Base-by-base conservation (phyloP, 2,329 filamentous ascomycete genomes). In the Penicillium nordicum region DNA sequence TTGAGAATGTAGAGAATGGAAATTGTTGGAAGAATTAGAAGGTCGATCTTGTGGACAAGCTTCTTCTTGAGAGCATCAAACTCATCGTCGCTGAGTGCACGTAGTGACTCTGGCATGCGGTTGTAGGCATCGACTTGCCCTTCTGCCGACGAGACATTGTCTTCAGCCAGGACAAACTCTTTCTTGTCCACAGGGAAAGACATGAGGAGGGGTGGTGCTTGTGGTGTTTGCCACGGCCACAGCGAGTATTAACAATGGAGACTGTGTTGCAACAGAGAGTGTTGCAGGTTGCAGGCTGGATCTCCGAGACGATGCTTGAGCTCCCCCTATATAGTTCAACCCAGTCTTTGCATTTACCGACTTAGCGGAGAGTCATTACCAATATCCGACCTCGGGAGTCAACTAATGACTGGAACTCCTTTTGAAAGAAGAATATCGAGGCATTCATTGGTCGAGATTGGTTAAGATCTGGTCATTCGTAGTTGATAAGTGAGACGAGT, bases 1-100 rank as follows among this genome's bases (percentile, higher is more conserved):
- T 76, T 77, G 27, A 77, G 58, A 25, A 77, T 76, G 59, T 76
- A 76, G 7, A 76, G 48, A 27, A 76, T 70, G 0, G 68, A 65
- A 47, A 74, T 70, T 4, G 64, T 69, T 3, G 69, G 69, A 1
- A 72, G 59, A 5, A 72, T 59, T 9, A 68, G 38, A 4, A 69
- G 54, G 47, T 72, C 70, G n/a, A 72, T 57, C 58, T 70, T 72
- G n/a, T 63, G 65, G 23, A 68, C 61, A 16, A 68, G 44, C 21
- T 59, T 68, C 51, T 51, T 55, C 53, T 66, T 68, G 44, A 72
- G 61, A 3, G 23, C 3, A 5, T 54, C 41, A 5, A 67, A 43
- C 21, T 72, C 69, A 27, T 66, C 59, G 2, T 62, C 50, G 25
- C 54, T 58, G 10, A 71, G 60, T 18, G 50, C 32, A 8, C 60